phyloP scores from a whole-genome alignment of 106 monocot genomes.

The Dendrobium catenatum region DNA sequence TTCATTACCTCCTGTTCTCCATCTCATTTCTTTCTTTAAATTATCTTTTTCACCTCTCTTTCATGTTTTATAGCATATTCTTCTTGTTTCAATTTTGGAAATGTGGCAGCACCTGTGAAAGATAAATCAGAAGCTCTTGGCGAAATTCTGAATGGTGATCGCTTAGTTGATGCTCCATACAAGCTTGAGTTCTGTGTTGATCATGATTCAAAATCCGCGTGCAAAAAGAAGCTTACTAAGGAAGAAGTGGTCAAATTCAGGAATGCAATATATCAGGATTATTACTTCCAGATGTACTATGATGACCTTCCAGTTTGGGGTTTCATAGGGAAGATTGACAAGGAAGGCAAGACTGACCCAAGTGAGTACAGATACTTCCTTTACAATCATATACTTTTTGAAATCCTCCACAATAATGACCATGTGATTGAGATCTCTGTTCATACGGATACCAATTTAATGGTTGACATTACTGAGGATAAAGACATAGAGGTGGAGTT shows the following conservation, averaged over 20 bases:
- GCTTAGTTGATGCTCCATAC: slow-evolving; percentile 57
- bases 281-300: slow-evolving; percentile 63
- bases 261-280: slow-evolving; percentile 39
- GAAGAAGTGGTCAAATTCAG: slow-evolving; percentile 44
- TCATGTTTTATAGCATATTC: not conserved
- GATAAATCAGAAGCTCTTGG: slow-evolving; percentile 55
- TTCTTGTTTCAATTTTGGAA: slow-evolving; percentile 3
- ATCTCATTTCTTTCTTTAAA: not conserved
- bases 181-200: slow-evolving; percentile 52
- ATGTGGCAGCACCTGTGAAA: slow-evolving; percentile 23
- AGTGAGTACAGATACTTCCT: slow-evolving; percentile 47
- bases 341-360: slow-evolving; percentile 34
- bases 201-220: slow-evolving; percentile 26
- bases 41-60: not conserved
- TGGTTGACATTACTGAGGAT: slow-evolving; percentile 46
- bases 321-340: slow-evolving; percentile 53
- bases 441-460: slow-evolving; percentile 27
- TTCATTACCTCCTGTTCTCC: not conserved
- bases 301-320: slow-evolving; percentile 67
- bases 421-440: slow-evolving; percentile 47
- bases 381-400: slow-evolving; percentile 39
- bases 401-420: slow-evolving; percentile 37
- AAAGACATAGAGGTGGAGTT: slow-evolving; percentile 46
- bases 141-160: slow-evolving; percentile 53
- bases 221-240: slow-evolving; percentile 41